Percentiles rank a stretch among this genome's conserved stretches.
phyloP scores from a whole-genome alignment of 2,329 filamentous ascomycete species.

The Alternaria solani region DNA sequence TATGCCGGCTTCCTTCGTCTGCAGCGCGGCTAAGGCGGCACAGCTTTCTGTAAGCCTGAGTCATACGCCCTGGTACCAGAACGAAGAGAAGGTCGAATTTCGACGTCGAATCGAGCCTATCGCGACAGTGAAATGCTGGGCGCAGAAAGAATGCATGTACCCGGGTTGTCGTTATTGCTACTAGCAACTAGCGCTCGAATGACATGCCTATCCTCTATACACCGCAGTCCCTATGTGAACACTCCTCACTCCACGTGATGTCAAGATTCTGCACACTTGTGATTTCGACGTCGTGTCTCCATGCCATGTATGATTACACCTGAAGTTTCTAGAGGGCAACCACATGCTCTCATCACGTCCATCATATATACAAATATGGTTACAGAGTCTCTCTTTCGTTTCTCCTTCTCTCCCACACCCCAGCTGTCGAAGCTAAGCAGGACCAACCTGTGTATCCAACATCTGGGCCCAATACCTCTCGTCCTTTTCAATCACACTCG shows the following conservation, averaged over 20 bases:
- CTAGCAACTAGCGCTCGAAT: conserved; percentile 8
- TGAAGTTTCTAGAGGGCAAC: not conserved
- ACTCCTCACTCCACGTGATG: not conserved
- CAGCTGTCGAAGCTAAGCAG: not conserved
- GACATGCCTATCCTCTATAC: conserved; percentile 1
- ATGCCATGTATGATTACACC: not conserved
- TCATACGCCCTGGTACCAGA: conserved; percentile 3
- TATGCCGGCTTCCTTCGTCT: conserved; percentile 1
- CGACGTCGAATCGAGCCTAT: conserved; percentile 6
- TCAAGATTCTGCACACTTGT: not conserved
- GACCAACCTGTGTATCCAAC: conserved; percentile 26
- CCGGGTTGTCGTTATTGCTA: conserved; percentile 2
- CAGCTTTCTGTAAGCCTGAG: conserved; percentile 9
- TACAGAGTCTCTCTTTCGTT: conserved; percentile 17
- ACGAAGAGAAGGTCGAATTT: not conserved
- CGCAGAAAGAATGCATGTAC: conserved; percentile 6
- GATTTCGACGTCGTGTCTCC: not conserved
- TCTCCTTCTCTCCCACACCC: not conserved
- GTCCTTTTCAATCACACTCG: conserved; percentile 30
- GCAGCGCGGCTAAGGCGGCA: not conserved
- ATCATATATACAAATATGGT: conserved; percentile 22
- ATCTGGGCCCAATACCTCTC: conserved; percentile 33
- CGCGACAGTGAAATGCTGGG: conserved; percentile 9
- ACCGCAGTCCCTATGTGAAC: not conserved
- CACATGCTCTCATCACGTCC: not conserved